A percentile compares a stretch with the other conserved stretches of the same genome.
These are phyloP conservation scores for Cladosporium sp. DNA, from an alignment of 2,329 filamentous ascomycete species.

Conservation along the genomic window DNA sequence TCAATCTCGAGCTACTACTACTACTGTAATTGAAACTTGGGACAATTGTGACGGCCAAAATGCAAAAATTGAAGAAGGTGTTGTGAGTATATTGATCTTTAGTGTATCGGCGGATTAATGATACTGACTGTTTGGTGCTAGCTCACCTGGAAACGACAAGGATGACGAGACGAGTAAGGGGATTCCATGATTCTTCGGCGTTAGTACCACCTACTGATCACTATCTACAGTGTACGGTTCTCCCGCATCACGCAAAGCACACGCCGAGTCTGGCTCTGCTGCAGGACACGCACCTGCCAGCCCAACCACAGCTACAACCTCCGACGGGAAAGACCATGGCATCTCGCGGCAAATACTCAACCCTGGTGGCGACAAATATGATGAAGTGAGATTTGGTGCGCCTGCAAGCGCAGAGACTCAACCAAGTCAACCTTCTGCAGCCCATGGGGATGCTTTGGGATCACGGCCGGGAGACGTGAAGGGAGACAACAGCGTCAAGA, in stretches of 20 bases:
- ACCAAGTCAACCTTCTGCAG: background rate
- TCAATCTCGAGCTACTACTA: background rate
- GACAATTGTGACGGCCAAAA: conserved; percentile 23
- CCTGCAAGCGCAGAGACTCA: background rate
- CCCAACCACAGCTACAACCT: background rate
- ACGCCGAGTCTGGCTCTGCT: background rate
- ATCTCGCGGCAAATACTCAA: conserved; percentile 29
- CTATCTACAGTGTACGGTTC: conserved; percentile 32
- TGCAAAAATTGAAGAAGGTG: conserved; percentile 49
- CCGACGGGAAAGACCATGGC: conserved; percentile 22
- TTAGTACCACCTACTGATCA: background rate
- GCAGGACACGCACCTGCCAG: background rate
- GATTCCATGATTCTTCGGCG: background rate
- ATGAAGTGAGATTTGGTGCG: conserved; percentile 25
- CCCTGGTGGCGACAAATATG: conserved; percentile 29
- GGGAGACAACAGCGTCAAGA: conserved; percentile 19
- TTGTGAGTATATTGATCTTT: conserved; percentile 36
- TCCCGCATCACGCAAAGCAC: conserved; percentile 26
- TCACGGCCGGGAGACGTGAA: conserved; percentile 5
- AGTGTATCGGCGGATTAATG: background rate
- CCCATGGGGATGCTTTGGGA: background rate
- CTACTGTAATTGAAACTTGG: background rate
- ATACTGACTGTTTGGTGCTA: conserved; percentile 15
- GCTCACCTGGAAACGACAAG: conserved; percentile 36
- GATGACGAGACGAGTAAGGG: conserved; percentile 32